Base-by-base conservation (phyloP, 2,329 filamentous ascomycete species). In the Fonsecaea nubica region DNA sequence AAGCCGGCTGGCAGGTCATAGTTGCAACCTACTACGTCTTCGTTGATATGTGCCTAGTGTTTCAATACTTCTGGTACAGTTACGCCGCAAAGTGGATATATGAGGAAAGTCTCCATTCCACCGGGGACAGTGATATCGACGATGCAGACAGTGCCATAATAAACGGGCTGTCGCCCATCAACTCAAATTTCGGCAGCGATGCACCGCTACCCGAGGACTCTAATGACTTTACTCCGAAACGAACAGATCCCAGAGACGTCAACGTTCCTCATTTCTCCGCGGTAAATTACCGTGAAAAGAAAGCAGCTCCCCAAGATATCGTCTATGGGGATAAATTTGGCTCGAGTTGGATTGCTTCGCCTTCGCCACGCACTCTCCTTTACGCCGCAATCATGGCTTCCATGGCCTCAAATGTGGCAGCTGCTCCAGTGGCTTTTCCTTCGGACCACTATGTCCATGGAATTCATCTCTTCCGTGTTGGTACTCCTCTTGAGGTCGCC, bases 1-100 rank as follows among this genome's bases (percentile, higher is more conserved):
- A 90, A 74, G 88, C 88, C 21, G 80, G 81, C 57, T 90, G 89
- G 86, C 88, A 90, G 79, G 82, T 90, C 48, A 83, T 88, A 8
- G 82, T 90, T 57, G 88, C 87, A 1, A 79, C 77, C 25, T 90
- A 90, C 77, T 90, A 90, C 74, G 87, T 89, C 58, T 84, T 85
- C 32, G 88, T 90, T 2, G 88, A 90, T 75, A 77, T 87, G 35
- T 82, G 85, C 40, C 78, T 90, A 33, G 86, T 89, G 7, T 78
- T 81, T 40, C 88, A 90, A 77, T 90, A 87, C 79, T 78, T 88
- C 42, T 90, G 87, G 86, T 90, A 90, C 72, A 86, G 87, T 58
- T 80, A 85, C 66, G 74, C 87, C 66, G 82, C 84, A 72, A 80
- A 84, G 62, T 82, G 81, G 55, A 76, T 81, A 63, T 79, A 81